Conservation (phyloP, 2,329 filamentous ascomycete species). For the Ceratocystis harringtonii region DNA sequence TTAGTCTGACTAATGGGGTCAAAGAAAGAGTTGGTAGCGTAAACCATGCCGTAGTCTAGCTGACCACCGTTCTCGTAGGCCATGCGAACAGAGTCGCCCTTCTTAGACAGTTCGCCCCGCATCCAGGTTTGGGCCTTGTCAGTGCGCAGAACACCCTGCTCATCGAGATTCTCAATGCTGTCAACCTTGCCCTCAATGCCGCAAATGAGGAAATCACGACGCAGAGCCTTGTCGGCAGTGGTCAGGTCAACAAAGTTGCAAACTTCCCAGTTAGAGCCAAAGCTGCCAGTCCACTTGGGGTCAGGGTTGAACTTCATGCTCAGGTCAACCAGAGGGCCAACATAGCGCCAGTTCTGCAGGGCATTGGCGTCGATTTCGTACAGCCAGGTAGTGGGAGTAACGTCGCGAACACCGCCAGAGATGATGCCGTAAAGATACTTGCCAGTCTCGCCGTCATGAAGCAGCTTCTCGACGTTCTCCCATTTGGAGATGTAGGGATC, state of each 20-base stretch:
- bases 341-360: slow-evolving; percentile 19
- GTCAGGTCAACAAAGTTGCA: slow-evolving; percentile 13
- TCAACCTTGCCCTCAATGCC: slow-evolving; percentile 12
- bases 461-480: slow-evolving; percentile 18
- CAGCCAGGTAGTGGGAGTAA: slow-evolving; percentile 19
- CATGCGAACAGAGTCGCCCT: slow-evolving; percentile 9
- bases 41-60: slow-evolving; percentile 20
- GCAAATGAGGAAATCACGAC: slow-evolving; percentile 11
- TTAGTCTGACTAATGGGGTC: slow-evolving; percentile 14
- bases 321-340: slow-evolving; percentile 16
- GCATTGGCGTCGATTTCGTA: slow-evolving; percentile 18
- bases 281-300: slow-evolving; percentile 12
- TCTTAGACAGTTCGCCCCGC: background rate
- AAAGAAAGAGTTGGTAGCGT: slow-evolving; percentile 20
- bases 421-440: slow-evolving; percentile 29
- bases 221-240: slow-evolving; percentile 3
- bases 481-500: slow-evolving; percentile 21
- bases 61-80: slow-evolving; percentile 10
- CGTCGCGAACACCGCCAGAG: slow-evolving; percentile 22
- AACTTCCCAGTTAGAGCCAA: slow-evolving; percentile 15
- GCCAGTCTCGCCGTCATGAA: slow-evolving; percentile 15
- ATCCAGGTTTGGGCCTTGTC: slow-evolving; percentile 14
- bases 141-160: slow-evolving; percentile 3
- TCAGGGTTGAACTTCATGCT: slow-evolving; percentile 9
- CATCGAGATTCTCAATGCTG: background rate